Evolutionary conservation across 2,329 filamentous ascomycete genomes (phyloP).

Genomic region (Parastagonospora avenae): DNA sequence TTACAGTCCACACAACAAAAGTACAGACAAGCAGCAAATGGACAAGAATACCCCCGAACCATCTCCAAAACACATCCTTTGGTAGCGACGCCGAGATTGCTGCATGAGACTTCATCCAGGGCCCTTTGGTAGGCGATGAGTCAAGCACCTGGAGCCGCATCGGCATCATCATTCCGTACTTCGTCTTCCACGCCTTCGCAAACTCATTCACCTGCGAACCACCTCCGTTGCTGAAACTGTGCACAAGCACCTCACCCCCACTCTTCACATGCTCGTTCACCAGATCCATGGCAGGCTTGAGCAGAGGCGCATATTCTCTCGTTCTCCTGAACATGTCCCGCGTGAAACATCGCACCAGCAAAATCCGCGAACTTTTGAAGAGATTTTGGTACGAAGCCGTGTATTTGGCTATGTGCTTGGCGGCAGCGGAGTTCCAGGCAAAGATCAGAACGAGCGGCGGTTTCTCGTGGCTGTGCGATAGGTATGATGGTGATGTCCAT

Average conservation of each 20-base stretch:
- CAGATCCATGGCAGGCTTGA: constrained; percentile 33
- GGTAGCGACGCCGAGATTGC: constrained; percentile 39
- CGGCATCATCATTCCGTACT: constrained; percentile 23
- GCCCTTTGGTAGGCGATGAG: constrained; percentile 40
- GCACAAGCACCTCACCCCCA: constrained; percentile 37
- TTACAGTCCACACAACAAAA: constrained; percentile 21
- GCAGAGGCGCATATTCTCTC: constrained; percentile 17
- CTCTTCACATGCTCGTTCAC: constrained; percentile 26
- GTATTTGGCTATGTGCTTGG: constrained; percentile 47
- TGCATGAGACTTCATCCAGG: constrained; percentile 36
- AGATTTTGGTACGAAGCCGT: constrained; percentile 36
- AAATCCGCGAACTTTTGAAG: constrained; percentile 38
- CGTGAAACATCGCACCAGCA: constrained; percentile 37
- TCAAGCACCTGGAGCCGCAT: constrained; percentile 42
- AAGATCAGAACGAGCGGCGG: constrained; percentile 39
- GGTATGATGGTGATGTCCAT: constrained; percentile 28
- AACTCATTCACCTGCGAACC: constrained; percentile 41
- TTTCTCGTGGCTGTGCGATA: constrained; percentile 6
- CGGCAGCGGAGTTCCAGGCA: constrained; percentile 43
- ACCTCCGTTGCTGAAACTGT: constrained; percentile 46
- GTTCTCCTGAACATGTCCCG: constrained; percentile 36
- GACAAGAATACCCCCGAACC: constrained; percentile 32
- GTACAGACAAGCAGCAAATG: constrained; percentile 32
- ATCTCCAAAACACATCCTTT: constrained; percentile 24
- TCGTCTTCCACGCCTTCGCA: constrained; percentile 35